Evolutionary conservation across 805 yeast genomes (phyloP), one percentile per base, ranked within the genome.

Genomic region (Clavispora vitiphila): DNA sequence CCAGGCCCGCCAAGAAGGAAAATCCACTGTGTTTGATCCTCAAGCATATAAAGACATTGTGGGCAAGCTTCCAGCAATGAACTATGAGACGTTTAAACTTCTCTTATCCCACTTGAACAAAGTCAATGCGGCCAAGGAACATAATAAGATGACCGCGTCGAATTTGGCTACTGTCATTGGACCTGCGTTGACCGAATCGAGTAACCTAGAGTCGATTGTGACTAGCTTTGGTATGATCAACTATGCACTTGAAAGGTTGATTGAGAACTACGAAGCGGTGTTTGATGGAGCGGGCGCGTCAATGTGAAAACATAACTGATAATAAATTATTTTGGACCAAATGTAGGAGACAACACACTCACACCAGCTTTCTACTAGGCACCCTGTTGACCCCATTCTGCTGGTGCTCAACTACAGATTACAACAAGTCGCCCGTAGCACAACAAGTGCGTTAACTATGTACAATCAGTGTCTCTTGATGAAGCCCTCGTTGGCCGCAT

Each of bases 101-200:
- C 68, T 91, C 40, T 71, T 84, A 29, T 64, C 71, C 34, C 98
- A 90, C 65, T 72, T 90, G 66, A 71, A 75, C 49, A 74, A 73
- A 49, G 82, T 91, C 19, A 81, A 84, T 41, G 74, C 74, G 44
- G 80, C 79, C 55, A 80, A 82, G 35, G 80, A 76, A 9, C 66
- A 65, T 36, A 91, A 91, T 64, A 81, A 81, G 58, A 91, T 91
- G 98, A 86, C 83, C 42, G 78, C 95, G 3, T 81, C 88, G 1
- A 91, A 91, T 57, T 65, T 91, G 55, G 95, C 96, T 4, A 91
- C 95, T 41, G 96, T 91, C 6, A 83, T 91, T 48, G 82, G 81
- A 1, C 82, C 82, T 1, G 76, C 80, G 3, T 67, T 78, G 41
- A 76, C 80, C 5, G 82, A 78, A 48, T 79, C 80, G 11, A 68